Conservation (phyloP, 805 yeast genomes). For the Kuraishia ogatae region DNA sequence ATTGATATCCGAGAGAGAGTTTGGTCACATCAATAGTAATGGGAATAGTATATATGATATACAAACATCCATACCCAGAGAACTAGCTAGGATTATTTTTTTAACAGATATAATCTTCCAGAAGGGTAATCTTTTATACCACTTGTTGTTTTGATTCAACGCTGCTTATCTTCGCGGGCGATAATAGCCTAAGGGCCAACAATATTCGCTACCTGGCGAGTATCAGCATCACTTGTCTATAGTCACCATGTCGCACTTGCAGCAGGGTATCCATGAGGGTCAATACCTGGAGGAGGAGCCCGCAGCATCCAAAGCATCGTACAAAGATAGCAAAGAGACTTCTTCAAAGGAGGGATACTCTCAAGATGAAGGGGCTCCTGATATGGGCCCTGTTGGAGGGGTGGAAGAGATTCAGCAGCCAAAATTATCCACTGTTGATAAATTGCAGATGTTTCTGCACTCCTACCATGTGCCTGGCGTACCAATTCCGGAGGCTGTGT, state of each 20-base stretch:
- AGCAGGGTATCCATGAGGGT: neutral
- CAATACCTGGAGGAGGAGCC: neutral
- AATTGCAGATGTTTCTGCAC: slow-evolving; percentile 1
- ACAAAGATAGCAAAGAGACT: neutral
- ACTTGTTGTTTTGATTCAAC: too few species aligned
- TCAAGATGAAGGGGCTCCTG: neutral
- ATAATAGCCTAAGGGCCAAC: neutral
- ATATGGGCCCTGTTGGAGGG: neutral
- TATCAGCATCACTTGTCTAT: neutral
- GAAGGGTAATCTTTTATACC: too few species aligned
- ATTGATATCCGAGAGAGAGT: too few species aligned
- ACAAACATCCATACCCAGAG: too few species aligned
- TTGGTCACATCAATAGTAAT: too few species aligned
- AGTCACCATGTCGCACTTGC: neutral
- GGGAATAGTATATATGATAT: too few species aligned
- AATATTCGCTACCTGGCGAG: neutral
- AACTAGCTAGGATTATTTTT: too few species aligned
- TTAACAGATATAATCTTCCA: too few species aligned
- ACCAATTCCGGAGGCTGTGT: neutral
- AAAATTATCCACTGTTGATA: neutral
- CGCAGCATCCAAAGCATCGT: neutral
- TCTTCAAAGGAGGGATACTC: neutral
- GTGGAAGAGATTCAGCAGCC: neutral
- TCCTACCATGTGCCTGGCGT: slow-evolving; percentile 1
- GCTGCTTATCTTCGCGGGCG: neutral